phyloP scores from a whole-genome alignment of 495 filamentous ascomycete species.

The Lophium mytilinum region DNA sequence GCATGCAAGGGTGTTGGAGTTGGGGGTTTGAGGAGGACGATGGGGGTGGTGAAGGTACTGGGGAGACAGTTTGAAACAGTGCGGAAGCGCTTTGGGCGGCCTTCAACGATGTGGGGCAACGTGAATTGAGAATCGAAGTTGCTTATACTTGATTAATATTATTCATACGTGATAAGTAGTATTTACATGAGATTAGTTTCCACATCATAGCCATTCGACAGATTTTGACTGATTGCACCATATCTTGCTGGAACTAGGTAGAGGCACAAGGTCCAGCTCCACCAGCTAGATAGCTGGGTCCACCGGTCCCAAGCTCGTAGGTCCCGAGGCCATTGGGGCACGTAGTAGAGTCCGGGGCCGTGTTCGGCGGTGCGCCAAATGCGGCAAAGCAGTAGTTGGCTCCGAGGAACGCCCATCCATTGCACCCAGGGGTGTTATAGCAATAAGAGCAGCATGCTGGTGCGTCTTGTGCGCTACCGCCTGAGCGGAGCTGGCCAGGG shows the following conservation, averaged over 20 bases:
- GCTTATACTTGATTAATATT: too few relatives aligned
- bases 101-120: too few relatives aligned
- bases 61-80: too few relatives aligned
- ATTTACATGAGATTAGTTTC: too few relatives aligned
- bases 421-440: background rate
- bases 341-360: background rate
- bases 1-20: constrained; percentile 27
- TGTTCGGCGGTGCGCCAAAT: background rate
- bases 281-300: background rate
- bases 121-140: too few relatives aligned
- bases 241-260: background rate
- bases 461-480: background rate
- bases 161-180: too few relatives aligned
- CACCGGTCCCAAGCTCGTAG: background rate
- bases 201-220: too few relatives aligned
- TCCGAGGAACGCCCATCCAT: background rate
- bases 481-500: background rate
- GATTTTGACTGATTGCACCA: too few relatives aligned
- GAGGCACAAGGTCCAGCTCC: background rate
- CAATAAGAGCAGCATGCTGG: background rate
- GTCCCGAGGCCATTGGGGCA: background rate
- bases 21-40: too few relatives aligned
- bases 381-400: background rate
- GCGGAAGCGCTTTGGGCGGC: too few relatives aligned
- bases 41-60: too few relatives aligned